These are phyloP conservation scores for Sophora flavescens DNA, from an alignment of 306 rosid species.

Conservation along the genomic window DNA sequence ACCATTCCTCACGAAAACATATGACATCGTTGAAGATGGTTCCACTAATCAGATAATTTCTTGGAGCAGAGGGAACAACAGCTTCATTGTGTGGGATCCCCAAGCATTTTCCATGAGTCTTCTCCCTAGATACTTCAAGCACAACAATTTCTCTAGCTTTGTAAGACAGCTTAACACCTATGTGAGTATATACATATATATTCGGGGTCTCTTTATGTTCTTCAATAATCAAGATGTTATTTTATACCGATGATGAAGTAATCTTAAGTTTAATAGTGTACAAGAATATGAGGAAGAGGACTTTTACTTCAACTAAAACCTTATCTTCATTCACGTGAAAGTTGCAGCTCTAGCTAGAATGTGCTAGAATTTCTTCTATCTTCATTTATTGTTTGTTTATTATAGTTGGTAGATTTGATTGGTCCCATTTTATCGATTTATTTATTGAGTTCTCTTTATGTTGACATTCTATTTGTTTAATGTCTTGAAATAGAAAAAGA, in stretches of 20 bases:
- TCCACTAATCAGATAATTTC: slow-evolving; percentile 72
- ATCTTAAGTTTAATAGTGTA: neutral
- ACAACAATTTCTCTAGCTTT: slow-evolving; percentile 93
- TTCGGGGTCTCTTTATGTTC: neutral
- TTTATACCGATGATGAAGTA: neutral
- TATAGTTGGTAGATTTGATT: slow-evolving; percentile 34
- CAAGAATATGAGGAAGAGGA: neutral
- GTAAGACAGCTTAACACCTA: slow-evolving; percentile 94
- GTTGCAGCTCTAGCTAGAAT: slow-evolving; percentile 37
- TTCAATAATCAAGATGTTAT: neutral
- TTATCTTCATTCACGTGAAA: slow-evolving; percentile 22
- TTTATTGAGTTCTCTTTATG: slow-evolving; percentile 36
- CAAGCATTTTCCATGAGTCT: slow-evolving; percentile 67
- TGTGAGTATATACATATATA: slow-evolving; percentile 53
- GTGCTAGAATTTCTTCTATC: slow-evolving; percentile 5
- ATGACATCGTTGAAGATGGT: slow-evolving; percentile 81
- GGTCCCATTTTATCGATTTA: slow-evolving; percentile 25
- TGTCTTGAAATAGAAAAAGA: slow-evolving; percentile 37
- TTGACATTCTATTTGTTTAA: slow-evolving; percentile 38
- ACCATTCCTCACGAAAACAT: slow-evolving; percentile 88
- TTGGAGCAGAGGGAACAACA: slow-evolving; percentile 83
- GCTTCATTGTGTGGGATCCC: slow-evolving; percentile 90
- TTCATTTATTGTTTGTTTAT: neutral
- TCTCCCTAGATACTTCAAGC: slow-evolving; percentile 92
- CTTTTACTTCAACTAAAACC: neutral